A percentile compares a stretch with the other conserved stretches of the same genome.
phyloP scores from a whole-genome alignment of 2,329 filamentous ascomycete species.

The Paecilomyces dactylethromorphus region DNA sequence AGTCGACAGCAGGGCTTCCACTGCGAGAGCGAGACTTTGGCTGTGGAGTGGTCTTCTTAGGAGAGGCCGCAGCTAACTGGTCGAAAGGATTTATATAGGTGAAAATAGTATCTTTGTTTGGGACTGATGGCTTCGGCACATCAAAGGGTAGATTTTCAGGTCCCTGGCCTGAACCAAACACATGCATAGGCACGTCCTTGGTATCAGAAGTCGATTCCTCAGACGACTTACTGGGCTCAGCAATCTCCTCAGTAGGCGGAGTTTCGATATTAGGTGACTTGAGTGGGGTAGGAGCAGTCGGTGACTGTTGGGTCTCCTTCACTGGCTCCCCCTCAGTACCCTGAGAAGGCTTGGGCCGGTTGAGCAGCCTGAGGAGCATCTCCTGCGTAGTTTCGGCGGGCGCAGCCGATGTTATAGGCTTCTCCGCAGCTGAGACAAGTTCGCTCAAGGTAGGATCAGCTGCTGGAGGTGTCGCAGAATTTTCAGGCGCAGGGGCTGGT shows the following conservation, averaged over 20 bases:
- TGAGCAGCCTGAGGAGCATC: conserved; percentile 78
- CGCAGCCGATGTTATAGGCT: conserved; percentile 14
- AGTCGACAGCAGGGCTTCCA: conserved; percentile 32
- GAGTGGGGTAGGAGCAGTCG: conserved; percentile 31
- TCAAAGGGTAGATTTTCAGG: conserved; percentile 30
- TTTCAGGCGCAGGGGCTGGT: conserved; percentile 26
- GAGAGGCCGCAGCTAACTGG: conserved; percentile 60
- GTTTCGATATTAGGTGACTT: conserved; percentile 22
- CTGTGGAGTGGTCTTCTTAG: conserved; percentile 52
- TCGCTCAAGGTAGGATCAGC: conserved; percentile 12
- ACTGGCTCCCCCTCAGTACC: conserved; percentile 14
- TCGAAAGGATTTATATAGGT: conserved; percentile 70
- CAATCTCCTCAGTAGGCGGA: conserved; percentile 8
- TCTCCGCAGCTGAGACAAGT: conserved; percentile 14
- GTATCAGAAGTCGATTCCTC: conserved; percentile 15
- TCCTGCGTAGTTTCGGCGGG: conserved; percentile 68
- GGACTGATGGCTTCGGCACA: conserved; percentile 25
- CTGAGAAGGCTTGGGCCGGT: conserved; percentile 53
- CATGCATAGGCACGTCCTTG: conserved; percentile 25
- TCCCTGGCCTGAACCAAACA: conserved; percentile 22
- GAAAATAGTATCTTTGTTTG: conserved; percentile 48
- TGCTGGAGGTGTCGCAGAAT: conserved; percentile 21
- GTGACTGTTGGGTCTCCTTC: conserved; percentile 33
- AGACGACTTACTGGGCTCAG: conserved; percentile 3
- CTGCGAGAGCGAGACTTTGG: conserved; percentile 28